Evolutionary conservation across 164 flowering plant species (phyloP).

Genomic region (Echeveria elegans): DNA sequence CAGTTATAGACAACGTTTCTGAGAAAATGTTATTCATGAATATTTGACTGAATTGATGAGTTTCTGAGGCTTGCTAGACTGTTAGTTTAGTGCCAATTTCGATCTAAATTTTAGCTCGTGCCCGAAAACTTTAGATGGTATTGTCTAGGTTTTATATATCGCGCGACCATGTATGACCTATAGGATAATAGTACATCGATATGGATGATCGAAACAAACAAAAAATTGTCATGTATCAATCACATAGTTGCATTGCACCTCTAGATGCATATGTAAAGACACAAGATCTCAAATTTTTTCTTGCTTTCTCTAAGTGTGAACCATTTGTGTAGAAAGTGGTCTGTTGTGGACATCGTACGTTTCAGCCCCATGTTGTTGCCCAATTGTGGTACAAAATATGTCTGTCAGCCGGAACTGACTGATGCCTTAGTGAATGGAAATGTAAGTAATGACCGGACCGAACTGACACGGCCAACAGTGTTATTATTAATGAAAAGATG

Average conservation of each 20-base stretch:
- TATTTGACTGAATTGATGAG: too few species aligned
- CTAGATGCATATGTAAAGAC: constrained; percentile 10
- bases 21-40: too few species aligned
- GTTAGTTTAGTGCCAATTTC: too few species aligned
- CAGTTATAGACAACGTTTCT: too few species aligned
- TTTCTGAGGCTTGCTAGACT: too few species aligned
- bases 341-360: constrained; percentile 25
- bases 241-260: constrained; percentile 2
- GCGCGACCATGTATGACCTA: too few species aligned
- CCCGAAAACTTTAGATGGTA: not conserved
- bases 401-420: not conserved
- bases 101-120: too few species aligned
- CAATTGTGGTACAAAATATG: not conserved
- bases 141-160: not conserved
- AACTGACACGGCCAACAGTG: too few species aligned
- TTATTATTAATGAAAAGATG: not conserved
- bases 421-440: not conserved
- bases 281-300: constrained; percentile 15
- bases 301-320: constrained; percentile 32
- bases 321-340: constrained; percentile 35
- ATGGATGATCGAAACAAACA: not conserved
- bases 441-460: not conserved
- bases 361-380: constrained; percentile 1
- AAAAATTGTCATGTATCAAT: not conserved
- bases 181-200: not conserved